Percentiles rank a stretch among this genome's conserved stretches.
These are phyloP conservation scores for Escallonia herrerae DNA, from an alignment of 129 eudicot species.

Conservation along the genomic window DNA sequence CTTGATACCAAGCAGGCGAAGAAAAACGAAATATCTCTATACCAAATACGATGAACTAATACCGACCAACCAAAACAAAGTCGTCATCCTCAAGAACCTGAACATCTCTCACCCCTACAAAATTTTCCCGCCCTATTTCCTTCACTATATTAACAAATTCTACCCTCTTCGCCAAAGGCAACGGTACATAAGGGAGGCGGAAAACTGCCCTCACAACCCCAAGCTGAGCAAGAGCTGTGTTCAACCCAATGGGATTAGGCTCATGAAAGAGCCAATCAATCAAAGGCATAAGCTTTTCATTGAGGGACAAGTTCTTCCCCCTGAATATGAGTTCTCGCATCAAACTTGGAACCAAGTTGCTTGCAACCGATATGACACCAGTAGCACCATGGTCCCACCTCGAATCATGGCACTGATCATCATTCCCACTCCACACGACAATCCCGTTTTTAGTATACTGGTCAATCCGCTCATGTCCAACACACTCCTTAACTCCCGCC, in stretches of 20 bases:
- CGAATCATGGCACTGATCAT: slow-evolving; percentile 71
- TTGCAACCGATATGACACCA: slow-evolving; percentile 68
- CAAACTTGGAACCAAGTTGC: slow-evolving; percentile 70
- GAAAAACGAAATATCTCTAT: too few relatives aligned
- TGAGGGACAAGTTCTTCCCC: slow-evolving; percentile 55
- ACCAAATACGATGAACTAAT: slow-evolving; percentile 27
- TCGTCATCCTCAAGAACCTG: slow-evolving; percentile 72
- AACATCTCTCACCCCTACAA: slow-evolving; percentile 64
- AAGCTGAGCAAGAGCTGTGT: slow-evolving; percentile 81
- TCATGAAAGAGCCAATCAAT: slow-evolving; percentile 70
- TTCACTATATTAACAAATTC: slow-evolving; percentile 60
- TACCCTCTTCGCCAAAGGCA: slow-evolving; percentile 50
- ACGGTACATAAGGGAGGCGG: slow-evolving; percentile 73
- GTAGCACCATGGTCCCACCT: slow-evolving; percentile 71
- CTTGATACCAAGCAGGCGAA: too few relatives aligned
- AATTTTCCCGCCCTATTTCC: slow-evolving; percentile 59
- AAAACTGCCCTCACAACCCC: slow-evolving; percentile 75
- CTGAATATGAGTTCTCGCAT: slow-evolving; percentile 69
- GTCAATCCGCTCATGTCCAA: slow-evolving; percentile 51
- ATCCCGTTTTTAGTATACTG: slow-evolving; percentile 37
- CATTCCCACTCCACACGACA: slow-evolving; percentile 75
- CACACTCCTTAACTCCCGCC: slow-evolving; percentile 64
- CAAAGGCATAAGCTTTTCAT: slow-evolving; percentile 47
- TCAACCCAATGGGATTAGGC: slow-evolving; percentile 76
- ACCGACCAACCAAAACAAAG: slow-evolving; percentile 59